Evolutionary conservation across 208 protist species (phyloP), one percentile per base, ranked within the genome.

Genomic region (Leishmania tarentolae): DNA sequence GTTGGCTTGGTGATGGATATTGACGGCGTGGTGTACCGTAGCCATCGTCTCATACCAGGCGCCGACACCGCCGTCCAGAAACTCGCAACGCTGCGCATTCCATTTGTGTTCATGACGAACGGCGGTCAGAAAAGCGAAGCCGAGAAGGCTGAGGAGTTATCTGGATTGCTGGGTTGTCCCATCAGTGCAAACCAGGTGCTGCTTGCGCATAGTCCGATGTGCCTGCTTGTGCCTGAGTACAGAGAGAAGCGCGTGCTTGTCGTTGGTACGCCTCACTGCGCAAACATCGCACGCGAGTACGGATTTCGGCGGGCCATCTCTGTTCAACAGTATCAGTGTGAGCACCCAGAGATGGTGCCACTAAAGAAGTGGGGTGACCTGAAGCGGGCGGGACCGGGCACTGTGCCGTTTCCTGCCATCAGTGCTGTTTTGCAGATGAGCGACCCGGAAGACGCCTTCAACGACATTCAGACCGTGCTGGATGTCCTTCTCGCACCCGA

Each of bases 41-140:
- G 90, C 59, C 75, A 85, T 28, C 82, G 91, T 31, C 80, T 98
- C 66, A 90, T 98, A 69, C 87, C 90, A 28, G 95, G 93, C 17
- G 83, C 92, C 28, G 92, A 95, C 71, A 84, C 71, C 15, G 95
- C 95, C 31, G 74, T 98, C 24, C 90, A 90, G 75, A 80, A 86
- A 66, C 81, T 96, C 28, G 82, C 86, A 31, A 83, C 86, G 72
- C 87, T 98, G 46, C 83, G 84, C 28, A 92, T 98, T 63, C 95
- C 95, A 7, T 91, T 97, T 76, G 57, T 94, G 44, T 95, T 98
- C 76, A 90, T 98, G 88, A 94, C 91, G n/a, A 98, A 98, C 78
- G 92, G 92, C 53, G 89, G 91, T 37, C 84, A 82, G 35, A 79
- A 81, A 31, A 91, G 83, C 15, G 93, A 96, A 86, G 92, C 80